These are phyloP conservation scores for Chlamydomonas applanata DNA, from an alignment of 139 green algal genomes.

Conservation along the genomic window DNA sequence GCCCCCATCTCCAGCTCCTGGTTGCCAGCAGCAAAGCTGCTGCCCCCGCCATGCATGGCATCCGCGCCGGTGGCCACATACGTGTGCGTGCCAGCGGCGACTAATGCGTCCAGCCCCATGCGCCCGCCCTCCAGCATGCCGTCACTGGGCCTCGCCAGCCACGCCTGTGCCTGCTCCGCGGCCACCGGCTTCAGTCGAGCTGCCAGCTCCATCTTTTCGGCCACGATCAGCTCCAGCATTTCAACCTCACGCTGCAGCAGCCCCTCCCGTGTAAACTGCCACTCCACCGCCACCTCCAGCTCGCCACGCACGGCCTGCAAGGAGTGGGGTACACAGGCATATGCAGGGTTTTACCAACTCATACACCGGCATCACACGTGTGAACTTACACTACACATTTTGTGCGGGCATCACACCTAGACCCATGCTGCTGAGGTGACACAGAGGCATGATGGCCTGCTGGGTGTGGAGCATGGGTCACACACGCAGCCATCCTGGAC, in stretches of 20 bases:
- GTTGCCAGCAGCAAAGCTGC: neutral
- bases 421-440: too few species aligned
- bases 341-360: too few species aligned
- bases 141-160: neutral
- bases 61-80: too few species aligned
- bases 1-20: conserved; percentile 6
- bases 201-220: conserved; percentile 68
- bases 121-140: too few species aligned
- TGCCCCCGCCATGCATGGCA: neutral
- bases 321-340: too few species aligned
- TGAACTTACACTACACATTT: neutral
- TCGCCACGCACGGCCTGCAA: conserved; percentile 24
- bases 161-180: conserved; percentile 4
- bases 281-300: conserved; percentile 63
- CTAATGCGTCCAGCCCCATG: too few species aligned
- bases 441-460: too few species aligned
- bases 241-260: conserved; percentile 72
- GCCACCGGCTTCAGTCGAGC: conserved; percentile 59
- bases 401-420: too few species aligned
- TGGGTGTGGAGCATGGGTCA: neutral
- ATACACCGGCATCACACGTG: neutral
- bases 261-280: conserved; percentile 72
- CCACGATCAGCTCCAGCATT: conserved; percentile 68
- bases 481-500: too few species aligned
- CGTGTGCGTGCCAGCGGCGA: too few species aligned